Conservation (phyloP, 148 eudicot genomes). For the Fagopyrum homotropicum region DNA sequence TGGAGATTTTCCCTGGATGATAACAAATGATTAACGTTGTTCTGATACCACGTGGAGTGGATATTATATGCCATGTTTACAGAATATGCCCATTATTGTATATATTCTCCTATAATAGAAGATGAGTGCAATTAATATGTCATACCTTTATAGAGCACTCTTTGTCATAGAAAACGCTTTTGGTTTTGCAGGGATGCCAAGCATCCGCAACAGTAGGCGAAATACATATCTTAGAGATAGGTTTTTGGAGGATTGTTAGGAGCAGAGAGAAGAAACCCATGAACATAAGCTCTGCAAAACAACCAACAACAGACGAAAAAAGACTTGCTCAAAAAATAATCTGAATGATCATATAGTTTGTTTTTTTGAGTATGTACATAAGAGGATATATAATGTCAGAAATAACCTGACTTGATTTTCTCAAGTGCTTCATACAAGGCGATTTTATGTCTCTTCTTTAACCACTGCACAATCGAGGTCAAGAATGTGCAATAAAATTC, state of each 20-base stretch:
- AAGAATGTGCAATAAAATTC: background rate
- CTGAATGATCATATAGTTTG: background rate
- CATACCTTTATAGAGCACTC: constrained; percentile 18
- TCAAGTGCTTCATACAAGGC: constrained; percentile 44
- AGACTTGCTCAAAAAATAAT: background rate
- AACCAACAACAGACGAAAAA: background rate
- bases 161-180: constrained; percentile 4
- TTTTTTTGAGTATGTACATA: background rate
- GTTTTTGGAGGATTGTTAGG: constrained; percentile 16
- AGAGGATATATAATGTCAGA: background rate
- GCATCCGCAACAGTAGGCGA: constrained; percentile 18
- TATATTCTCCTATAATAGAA: background rate
- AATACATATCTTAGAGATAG: constrained; percentile 25
- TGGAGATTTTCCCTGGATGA: constrained; percentile 37
- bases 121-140: background rate
- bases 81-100: no score
- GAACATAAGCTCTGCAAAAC: constrained; percentile 44
- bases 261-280: constrained; percentile 44
- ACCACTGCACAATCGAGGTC: constrained; percentile 29
- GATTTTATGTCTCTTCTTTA: constrained; percentile 32
- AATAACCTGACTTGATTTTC: constrained; percentile 44
- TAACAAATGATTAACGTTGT: background rate
- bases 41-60: background rate
- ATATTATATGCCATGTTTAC: no score
- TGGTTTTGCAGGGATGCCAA: constrained; percentile 29